phyloP scores from a whole-genome alignment of 495 filamentous ascomycete species.

The Baudoinia panamericana region DNA sequence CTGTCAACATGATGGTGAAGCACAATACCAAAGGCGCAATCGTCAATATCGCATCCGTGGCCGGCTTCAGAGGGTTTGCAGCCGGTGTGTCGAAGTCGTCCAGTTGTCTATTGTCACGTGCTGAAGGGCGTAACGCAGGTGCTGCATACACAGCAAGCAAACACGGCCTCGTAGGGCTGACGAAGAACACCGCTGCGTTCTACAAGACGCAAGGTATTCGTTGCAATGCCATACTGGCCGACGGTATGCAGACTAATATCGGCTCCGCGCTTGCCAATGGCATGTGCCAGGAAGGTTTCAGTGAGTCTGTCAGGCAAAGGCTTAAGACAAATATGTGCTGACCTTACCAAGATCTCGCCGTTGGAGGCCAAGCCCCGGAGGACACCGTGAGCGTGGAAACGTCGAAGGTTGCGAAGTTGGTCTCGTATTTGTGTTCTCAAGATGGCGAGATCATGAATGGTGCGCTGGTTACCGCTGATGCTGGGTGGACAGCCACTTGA shows the following conservation, averaged over 20 bases:
- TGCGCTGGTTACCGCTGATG: constrained; percentile 16
- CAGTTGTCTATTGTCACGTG: constrained; percentile 15
- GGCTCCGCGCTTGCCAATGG: constrained; percentile 34
- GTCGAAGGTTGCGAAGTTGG: constrained; percentile 19
- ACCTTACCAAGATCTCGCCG: no score
- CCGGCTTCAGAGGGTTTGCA: constrained; percentile 9
- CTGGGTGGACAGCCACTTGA: constrained; percentile 16
- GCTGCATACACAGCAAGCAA: constrained; percentile 45
- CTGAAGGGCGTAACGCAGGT: no score
- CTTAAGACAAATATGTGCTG: neutral
- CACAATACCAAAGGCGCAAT: constrained; percentile 25
- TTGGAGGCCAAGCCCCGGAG: no score
- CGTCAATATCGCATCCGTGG: constrained; percentile 37
- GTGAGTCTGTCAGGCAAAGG: constrained; percentile 5
- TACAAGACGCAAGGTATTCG: constrained; percentile 46
- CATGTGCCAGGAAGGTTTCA: constrained; percentile 33
- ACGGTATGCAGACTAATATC: constrained; percentile 46
- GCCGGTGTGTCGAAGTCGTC: constrained; percentile 7
- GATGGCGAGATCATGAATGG: constrained; percentile 16
- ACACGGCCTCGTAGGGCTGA: constrained; percentile 44
- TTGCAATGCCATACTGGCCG: constrained; percentile 36
- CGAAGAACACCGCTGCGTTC: constrained; percentile 48
- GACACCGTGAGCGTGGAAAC: constrained; percentile 2
- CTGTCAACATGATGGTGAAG: constrained; percentile 34
- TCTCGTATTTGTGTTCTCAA: constrained; percentile 16